Base-by-base conservation (phyloP, 768 basidiomycete genomes). In the Glaciozyma antarctica region DNA sequence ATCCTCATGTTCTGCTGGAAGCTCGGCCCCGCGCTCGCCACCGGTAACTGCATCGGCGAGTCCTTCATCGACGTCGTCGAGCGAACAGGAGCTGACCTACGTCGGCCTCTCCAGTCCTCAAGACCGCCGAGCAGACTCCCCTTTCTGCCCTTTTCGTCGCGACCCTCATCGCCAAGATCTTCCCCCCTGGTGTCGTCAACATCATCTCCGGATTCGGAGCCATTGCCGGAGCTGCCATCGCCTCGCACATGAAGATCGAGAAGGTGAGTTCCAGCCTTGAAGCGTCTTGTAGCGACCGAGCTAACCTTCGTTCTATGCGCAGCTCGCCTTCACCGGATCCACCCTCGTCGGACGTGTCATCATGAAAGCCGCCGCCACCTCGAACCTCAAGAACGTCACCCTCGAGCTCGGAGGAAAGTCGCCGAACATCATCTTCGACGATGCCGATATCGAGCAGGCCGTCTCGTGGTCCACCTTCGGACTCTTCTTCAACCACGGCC, bases 331-430 rank as follows among this genome's bases (percentile, higher is more conserved):
- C 79, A 94, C 91, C 0, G 90, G 90, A 4, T 87, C 86, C 64
- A 88, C 88, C 2, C 78, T 85, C 48, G 83, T 85, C 28, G 91
- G 92, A 13, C 82, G 88, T 16, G 85, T 84, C 71, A 81, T 94
- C 73, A 80, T 90, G 81, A 83, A 88, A 71, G 86, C 88, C 5
- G 82, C 90, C 4, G 83, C 88, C 1, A 83, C 85, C 75, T 83
- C 83, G 38, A 95, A 94, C 74, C 75, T 95, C 72, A 95, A 94
- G 79, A 83, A 82, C 63, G 85, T 88, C 59, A 87, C 88, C 2
- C 82, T 90, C 41, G 88, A 90, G 76, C 81, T 90, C 28, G 88
- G 88, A 41, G 72, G 72, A 55, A 58, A 58, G 65, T 68, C 65
- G 10, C 71, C 70, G 45, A 71, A 74, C 53, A 80, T 90, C 71